phyloP scores from a whole-genome alignment of 2,329 filamentous ascomycete species.

The Dissoconium aciculare region DNA sequence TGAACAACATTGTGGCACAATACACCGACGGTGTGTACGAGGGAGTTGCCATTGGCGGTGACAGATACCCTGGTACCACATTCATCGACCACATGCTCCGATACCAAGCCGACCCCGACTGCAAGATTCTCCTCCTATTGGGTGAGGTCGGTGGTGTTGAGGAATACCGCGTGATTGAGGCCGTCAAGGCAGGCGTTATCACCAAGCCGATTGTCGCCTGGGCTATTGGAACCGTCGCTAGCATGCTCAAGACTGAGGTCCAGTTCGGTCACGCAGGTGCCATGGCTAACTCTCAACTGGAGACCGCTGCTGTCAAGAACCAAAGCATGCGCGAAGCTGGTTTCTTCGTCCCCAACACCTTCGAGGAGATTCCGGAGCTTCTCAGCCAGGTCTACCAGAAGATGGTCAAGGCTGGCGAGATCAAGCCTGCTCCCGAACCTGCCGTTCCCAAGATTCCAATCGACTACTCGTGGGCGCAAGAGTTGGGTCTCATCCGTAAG shows the following conservation, averaged over 20 bases:
- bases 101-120: constrained; percentile 91
- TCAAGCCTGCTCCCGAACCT: constrained; percentile 77
- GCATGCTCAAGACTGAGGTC: constrained; percentile 99
- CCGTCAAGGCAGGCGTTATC: constrained; percentile 83
- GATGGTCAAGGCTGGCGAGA: constrained; percentile 69
- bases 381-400: constrained; percentile 76
- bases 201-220: constrained; percentile 98
- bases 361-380: constrained; percentile 75
- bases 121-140: constrained; percentile 91
- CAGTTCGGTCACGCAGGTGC: constrained; percentile 98
- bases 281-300: constrained; percentile 97
- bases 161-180: constrained; percentile 98
- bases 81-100: constrained; percentile 98
- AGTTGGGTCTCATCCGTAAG: constrained; percentile 98
- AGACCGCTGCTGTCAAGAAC: constrained; percentile 96
- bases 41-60: constrained; percentile 98
- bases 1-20: constrained; percentile 98
- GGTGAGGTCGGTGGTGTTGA: constrained; percentile 99
- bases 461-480: constrained; percentile 98
- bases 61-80: constrained; percentile 95
- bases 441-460: constrained; percentile 97
- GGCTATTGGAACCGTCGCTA: constrained; percentile 97
- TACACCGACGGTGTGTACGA: constrained; percentile 97
- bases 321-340: constrained; percentile 89
- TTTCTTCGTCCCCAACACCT: constrained; percentile 87